Conservation (phyloP, 139 green algal species). For the Asterochloris erici region DNA sequence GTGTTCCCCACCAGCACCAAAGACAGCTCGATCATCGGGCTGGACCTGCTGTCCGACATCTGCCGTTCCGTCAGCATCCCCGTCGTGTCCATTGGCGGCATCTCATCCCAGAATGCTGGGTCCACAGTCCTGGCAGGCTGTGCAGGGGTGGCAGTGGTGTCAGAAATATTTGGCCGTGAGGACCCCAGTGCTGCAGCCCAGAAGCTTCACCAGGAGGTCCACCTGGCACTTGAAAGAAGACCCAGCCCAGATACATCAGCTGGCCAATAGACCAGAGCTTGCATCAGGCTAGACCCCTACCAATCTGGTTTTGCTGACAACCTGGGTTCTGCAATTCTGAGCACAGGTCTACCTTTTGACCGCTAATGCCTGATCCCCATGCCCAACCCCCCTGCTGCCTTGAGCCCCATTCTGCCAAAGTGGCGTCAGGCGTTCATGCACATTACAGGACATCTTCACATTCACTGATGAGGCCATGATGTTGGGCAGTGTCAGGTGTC, state of each 20-base stretch:
- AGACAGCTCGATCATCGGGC: constrained; percentile 66
- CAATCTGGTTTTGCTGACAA: no score
- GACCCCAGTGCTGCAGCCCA: constrained; percentile 47
- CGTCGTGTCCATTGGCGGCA: constrained; percentile 88
- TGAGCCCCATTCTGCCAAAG: no score
- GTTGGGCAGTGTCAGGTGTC: no score
- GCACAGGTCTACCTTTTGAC: no score
- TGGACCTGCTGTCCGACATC: constrained; percentile 63
- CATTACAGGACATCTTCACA: no score
- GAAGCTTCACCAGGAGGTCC: constrained; percentile 37
- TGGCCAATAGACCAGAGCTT: neutral
- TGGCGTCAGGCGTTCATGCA: no score
- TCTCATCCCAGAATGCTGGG: constrained; percentile 56
- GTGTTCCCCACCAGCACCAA: constrained; percentile 84
- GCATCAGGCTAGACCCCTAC: no score
- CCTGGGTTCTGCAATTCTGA: no score
- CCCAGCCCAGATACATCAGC: neutral
- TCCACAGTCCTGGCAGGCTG: constrained; percentile 39
- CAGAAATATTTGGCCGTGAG: constrained; percentile 60
- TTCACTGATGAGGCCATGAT: no score
- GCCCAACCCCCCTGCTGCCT: no score
- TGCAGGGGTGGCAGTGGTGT: constrained; percentile 77
- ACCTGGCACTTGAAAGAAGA: neutral
- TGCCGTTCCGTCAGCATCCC: constrained; percentile 53
- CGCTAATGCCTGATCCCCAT: no score